Evolutionary conservation across 2,329 filamentous ascomycete species (phyloP).

Genomic region (Coniosporium tulheliwenetii): DNA sequence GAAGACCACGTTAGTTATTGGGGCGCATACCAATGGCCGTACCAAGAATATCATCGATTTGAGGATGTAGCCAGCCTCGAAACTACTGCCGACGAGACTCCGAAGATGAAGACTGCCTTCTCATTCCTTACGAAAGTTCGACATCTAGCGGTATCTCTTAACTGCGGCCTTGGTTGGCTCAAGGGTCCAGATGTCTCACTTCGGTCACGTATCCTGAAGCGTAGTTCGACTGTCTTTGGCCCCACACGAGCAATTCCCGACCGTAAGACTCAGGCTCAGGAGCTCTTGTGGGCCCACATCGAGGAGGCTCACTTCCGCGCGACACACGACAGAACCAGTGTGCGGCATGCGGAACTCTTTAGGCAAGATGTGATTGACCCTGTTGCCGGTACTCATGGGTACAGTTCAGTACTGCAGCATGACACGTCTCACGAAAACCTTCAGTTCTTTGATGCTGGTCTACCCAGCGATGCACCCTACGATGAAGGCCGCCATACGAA

Average conservation of each 20-base stretch:
- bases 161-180: constrained; percentile 53
- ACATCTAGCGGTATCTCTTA: constrained; percentile 52
- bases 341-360: neutral
- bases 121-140: constrained; percentile 37
- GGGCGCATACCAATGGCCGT: constrained; percentile 51
- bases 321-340: neutral
- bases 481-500: neutral
- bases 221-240: constrained; percentile 31
- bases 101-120: constrained; percentile 45
- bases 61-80: constrained; percentile 44
- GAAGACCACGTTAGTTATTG: constrained; percentile 42
- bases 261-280: constrained; percentile 7
- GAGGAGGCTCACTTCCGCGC: constrained; percentile 7
- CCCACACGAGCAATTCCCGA: constrained; percentile 15
- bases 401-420: too few species aligned
- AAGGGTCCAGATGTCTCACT: constrained; percentile 42
- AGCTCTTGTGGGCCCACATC: constrained; percentile 11
- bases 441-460: neutral
- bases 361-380: neutral
- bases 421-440: too few species aligned
- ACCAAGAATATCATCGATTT: constrained; percentile 42
- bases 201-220: constrained; percentile 29
- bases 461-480: too few species aligned
- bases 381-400: neutral
- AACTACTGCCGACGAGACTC: constrained; percentile 46